These are phyloP conservation scores for Kokia cookei DNA, from an alignment of 441 rosid genomes.

Conservation along the genomic window DNA sequence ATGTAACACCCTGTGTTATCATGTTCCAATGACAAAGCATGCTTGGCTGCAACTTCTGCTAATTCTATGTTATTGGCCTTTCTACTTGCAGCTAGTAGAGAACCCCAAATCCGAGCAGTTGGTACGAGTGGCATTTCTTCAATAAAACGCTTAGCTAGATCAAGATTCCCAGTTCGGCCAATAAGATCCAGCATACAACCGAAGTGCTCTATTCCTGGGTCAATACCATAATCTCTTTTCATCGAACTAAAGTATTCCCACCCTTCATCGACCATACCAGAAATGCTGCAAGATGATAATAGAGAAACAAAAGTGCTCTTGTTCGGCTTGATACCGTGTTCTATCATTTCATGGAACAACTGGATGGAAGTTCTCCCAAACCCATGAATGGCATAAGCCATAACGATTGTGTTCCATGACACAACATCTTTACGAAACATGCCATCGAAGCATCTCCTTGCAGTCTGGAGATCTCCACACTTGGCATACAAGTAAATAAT, in stretches of 20 bases:
- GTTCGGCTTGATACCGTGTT: conserved; percentile 37
- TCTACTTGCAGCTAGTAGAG: conserved; percentile 51
- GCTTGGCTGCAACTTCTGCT: conserved; percentile 49
- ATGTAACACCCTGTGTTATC: conserved; percentile 55
- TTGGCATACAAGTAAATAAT: conserved; percentile 58
- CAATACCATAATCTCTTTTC: conserved; percentile 45
- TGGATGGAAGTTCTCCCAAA: conserved; percentile 39
- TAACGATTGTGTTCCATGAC: conserved; percentile 72
- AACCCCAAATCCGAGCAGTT: conserved; percentile 56
- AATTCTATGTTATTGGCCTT: conserved; percentile 29
- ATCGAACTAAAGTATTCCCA: conserved; percentile 42
- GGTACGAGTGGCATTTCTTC: conserved; percentile 42
- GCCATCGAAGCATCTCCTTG: conserved; percentile 42
- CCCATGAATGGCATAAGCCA: conserved; percentile 75
- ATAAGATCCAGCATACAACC: conserved; percentile 56
- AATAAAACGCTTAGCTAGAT: conserved; percentile 33
- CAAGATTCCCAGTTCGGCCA: conserved; percentile 44
- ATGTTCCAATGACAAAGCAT: conserved; percentile 28
- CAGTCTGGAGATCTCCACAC: conserved; percentile 57
- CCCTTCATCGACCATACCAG: conserved; percentile 51
- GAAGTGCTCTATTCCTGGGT: conserved; percentile 55
- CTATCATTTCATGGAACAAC: conserved; percentile 38
- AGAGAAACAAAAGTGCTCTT: conserved; percentile 52
- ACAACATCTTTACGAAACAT: conserved; percentile 43
- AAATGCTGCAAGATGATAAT: conserved; percentile 49